A percentile compares a stretch with the other conserved stretches of the same genome.
Conservation (phyloP, 306 rosid genomes). For the Albizia julibrissin region DNA sequence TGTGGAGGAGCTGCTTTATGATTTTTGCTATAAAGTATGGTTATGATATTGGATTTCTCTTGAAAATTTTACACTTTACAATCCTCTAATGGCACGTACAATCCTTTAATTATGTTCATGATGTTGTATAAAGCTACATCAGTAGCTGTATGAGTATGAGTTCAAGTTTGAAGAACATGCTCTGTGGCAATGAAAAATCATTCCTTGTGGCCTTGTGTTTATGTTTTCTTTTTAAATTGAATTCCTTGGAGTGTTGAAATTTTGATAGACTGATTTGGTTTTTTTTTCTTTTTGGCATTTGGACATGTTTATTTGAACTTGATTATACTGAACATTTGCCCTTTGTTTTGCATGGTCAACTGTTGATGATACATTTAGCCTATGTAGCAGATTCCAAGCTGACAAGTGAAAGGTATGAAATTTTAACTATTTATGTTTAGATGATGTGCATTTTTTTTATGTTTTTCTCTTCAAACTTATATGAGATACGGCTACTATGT, state of each 20-base stretch:
- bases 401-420: too few species aligned
- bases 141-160: neutral
- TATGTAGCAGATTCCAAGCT: too few species aligned
- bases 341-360: neutral
- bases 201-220: neutral
- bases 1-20: neutral
- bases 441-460: too few species aligned
- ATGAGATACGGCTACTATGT: too few species aligned
- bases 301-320: neutral
- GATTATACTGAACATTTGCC: constrained; percentile 8
- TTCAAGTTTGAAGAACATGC: neutral
- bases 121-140: neutral
- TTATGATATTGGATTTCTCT: neutral
- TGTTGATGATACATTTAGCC: neutral
- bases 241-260: neutral
- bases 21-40: neutral
- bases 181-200: neutral
- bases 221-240: neutral
- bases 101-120: neutral
- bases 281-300: neutral
- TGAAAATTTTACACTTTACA: neutral
- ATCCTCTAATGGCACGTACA: neutral
- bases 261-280: neutral
- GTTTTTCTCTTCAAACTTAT: too few species aligned
- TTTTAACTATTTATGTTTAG: too few species aligned